Conservation (phyloP, 768 basidiomycete genomes). For the Suillus ampliporus region DNA sequence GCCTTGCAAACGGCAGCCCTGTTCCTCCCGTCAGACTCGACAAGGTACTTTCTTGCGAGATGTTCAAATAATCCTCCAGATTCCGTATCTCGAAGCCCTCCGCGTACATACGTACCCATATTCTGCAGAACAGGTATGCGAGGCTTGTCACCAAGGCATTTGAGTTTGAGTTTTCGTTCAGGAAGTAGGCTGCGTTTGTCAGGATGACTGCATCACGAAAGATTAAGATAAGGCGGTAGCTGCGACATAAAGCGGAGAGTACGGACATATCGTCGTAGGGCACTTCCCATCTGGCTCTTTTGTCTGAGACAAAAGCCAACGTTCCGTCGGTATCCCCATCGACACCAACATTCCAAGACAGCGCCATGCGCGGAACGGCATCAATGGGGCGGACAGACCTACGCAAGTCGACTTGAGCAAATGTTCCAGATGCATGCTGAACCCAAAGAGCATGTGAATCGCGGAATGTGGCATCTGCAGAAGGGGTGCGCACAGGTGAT, state of each 20-base stretch:
- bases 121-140: constrained; percentile 59
- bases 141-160: constrained; percentile 63
- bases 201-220: constrained; percentile 41
- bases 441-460: constrained; percentile 77
- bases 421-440: constrained; percentile 75
- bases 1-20: constrained; percentile 44
- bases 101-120: constrained; percentile 54
- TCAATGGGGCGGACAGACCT: constrained; percentile 69
- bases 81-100: constrained; percentile 27
- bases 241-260: neutral
- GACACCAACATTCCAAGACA: constrained; percentile 61
- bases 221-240: constrained; percentile 2
- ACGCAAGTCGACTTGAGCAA: constrained; percentile 80
- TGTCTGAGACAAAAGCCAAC: constrained; percentile 69
- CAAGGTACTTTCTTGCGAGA: constrained; percentile 64
- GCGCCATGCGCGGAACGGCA: constrained; percentile 62
- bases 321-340: constrained; percentile 48
- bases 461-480: constrained; percentile 67
- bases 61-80: constrained; percentile 45
- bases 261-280: constrained; percentile 85
- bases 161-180: constrained; percentile 46
- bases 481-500: neutral
- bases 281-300: constrained; percentile 58
- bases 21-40: constrained; percentile 47
- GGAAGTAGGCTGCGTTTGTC: constrained; percentile 27